These are phyloP conservation scores for Diospyros kaki DNA, from an alignment of 148 eudicot genomes.

Conservation along the genomic window DNA sequence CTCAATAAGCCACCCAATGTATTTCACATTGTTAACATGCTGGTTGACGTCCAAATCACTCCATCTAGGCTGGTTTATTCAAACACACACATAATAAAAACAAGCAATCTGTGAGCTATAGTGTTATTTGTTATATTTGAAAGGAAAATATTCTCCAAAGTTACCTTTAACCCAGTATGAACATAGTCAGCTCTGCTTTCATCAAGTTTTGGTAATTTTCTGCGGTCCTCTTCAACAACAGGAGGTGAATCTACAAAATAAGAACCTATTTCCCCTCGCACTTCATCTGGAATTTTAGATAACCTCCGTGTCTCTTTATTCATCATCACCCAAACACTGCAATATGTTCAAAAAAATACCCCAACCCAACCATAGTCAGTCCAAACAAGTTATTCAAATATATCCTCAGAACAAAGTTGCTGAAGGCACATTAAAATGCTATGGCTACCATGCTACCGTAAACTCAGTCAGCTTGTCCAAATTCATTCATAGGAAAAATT, in stretches of 20 bases:
- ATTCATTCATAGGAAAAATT: too few species aligned
- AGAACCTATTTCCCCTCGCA: slow-evolving; percentile 69
- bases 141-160: slow-evolving; percentile 5
- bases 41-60: slow-evolving; percentile 93
- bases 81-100: slow-evolving; percentile 8
- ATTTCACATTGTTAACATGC: slow-evolving; percentile 98
- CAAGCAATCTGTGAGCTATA: neutral
- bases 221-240: slow-evolving; percentile 67
- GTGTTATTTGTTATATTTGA: neutral
- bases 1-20: slow-evolving; percentile 98
- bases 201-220: slow-evolving; percentile 80
- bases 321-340: slow-evolving; percentile 98
- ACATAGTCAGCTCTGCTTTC: slow-evolving; percentile 62
- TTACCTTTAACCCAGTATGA: slow-evolving; percentile 72
- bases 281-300: slow-evolving; percentile 92
- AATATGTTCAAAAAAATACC: slow-evolving; percentile 8
- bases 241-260: slow-evolving; percentile 83
- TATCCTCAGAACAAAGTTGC: neutral
- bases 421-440: too few species aligned
- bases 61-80: slow-evolving; percentile 75
- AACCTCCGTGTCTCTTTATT: slow-evolving; percentile 82
- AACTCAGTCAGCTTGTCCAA: too few species aligned
- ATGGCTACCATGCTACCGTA: too few species aligned
- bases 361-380: neutral
- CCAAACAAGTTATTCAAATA: slow-evolving; percentile 3